Percentiles rank a stretch among this genome's conserved stretches.
Conservation (phyloP, 2,329 filamentous ascomycete species). For the Aspergillus jensenii region DNA sequence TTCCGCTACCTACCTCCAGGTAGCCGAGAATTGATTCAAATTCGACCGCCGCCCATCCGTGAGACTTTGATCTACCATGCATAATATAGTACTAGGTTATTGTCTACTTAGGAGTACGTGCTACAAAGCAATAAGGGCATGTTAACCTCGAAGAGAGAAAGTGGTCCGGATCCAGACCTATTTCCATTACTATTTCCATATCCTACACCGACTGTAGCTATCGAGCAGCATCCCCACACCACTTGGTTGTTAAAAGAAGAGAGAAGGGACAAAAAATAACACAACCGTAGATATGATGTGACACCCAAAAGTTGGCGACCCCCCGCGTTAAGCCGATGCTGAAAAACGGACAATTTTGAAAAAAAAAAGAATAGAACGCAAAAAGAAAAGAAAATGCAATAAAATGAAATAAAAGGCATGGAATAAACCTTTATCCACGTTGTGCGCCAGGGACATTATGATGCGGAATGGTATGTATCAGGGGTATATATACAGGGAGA, state of each 20-base stretch:
- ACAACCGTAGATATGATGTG: background rate
- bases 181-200: background rate
- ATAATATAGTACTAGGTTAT: no score
- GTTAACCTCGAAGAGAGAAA: background rate
- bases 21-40: no score
- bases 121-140: background rate
- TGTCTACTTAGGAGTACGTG: no score
- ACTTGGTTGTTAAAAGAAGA: background rate
- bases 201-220: background rate
- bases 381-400: background rate
- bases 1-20: no score
- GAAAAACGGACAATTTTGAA: background rate
- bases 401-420: background rate
- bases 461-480: background rate
- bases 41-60: no score
- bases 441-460: slow-evolving; percentile 11
- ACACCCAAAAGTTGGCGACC: background rate
- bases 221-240: background rate
- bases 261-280: background rate
- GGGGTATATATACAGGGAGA: slow-evolving; percentile 10
- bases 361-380: background rate
- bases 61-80: no score
- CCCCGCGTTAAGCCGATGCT: background rate
- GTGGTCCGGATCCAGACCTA: no score
- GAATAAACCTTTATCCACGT: slow-evolving; percentile 4